Base-by-base conservation (phyloP, 306 rosid genomes). In the Inga oerstediana region DNA sequence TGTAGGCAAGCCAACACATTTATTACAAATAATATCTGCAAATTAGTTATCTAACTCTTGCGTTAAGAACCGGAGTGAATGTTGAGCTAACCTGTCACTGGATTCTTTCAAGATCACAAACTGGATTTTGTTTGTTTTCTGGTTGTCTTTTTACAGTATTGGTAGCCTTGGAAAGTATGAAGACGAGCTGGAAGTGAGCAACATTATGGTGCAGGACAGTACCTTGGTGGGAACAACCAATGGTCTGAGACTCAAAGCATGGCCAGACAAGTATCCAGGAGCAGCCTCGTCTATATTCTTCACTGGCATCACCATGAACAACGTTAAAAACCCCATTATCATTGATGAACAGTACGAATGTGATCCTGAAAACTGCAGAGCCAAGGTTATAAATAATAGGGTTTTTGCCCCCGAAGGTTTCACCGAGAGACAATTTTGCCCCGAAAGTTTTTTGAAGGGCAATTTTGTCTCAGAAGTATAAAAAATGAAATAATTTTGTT, bases 301-400 rank as follows among this genome's bases (percentile, higher is more conserved):
- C 88, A 71, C 14, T 46, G 46, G 78, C 72, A 85, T 87, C 34
- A 12, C n/a, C 67, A 88, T 85, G 90, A 10, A 41, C n/a, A 19
- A 88, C 45, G 90, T 88, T 34, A 76, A 41, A 19, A 85, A 88
- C 16, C 88, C 88, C 16, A 79, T 85, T 79, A 82, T 88, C 84
- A 88, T 88, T 65, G 90, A 87, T 37, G 75, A 87, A 35, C 86
- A 87, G 68, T 87, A 87, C 48, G 44, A 82, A 56, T 87, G 90
- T 35, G 0, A 1, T 20, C 82, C 82, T 43, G 10, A 7, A 0
- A 9, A 17, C 5, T 88, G 90, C 81, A 8, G 66, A 41, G 49
- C 48, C 49, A 69, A 69, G 74, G 74, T 62, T 27, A 12, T 69
- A 58, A 17, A 7, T 1, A 27, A 10, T 62, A 27, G 30, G 30